phyloP scores from a whole-genome alignment of 1,139 yeast species.

The Pichia sp. region DNA sequence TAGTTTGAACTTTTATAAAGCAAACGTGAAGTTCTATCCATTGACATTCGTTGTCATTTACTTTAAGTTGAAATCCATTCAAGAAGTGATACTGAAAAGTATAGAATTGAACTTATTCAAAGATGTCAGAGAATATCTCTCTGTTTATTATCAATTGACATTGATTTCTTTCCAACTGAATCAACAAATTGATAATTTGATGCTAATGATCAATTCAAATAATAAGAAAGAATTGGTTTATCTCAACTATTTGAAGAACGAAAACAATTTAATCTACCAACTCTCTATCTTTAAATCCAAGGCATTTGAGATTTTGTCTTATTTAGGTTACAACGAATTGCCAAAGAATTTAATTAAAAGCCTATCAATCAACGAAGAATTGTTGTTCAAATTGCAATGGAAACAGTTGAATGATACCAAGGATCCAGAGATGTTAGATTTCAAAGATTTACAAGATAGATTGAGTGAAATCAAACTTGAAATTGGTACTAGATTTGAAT shows the following conservation, averaged over 20 bases:
- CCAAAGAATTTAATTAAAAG: constrained; percentile 24
- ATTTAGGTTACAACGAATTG: constrained; percentile 23
- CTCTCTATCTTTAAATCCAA: constrained; percentile 12
- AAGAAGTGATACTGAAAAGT: constrained; percentile 70
- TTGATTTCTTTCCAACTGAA: constrained; percentile 58
- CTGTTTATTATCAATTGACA: constrained; percentile 46
- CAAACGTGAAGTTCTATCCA: constrained; percentile 11
- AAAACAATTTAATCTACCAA: constrained; percentile 9
- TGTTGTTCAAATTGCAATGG: constrained; percentile 66
- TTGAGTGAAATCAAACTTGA: constrained; percentile 16
- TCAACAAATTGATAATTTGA: constrained; percentile 44
- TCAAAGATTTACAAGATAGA: constrained; percentile 28
- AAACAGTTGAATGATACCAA: constrained; percentile 86
- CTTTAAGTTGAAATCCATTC: constrained; percentile 63
- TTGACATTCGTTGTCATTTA: constrained; percentile 13
- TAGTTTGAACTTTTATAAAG: constrained; percentile 5
- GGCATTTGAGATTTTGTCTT: constrained; percentile 10
- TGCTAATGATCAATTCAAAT: constrained; percentile 17
- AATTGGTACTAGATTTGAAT: neutral
- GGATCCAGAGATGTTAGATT: constrained; percentile 64
- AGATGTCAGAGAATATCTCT: constrained; percentile 55
- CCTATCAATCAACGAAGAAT: constrained; percentile 37
- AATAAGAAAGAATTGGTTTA: constrained; percentile 1
- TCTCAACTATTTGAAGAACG: constrained; percentile 6
- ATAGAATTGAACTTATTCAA: constrained; percentile 75